A percentile compares a stretch with the other conserved stretches of the same genome.
These are phyloP conservation scores for Cytospora mali DNA, from an alignment of 2,329 filamentous ascomycete species.

Conservation along the genomic window DNA sequence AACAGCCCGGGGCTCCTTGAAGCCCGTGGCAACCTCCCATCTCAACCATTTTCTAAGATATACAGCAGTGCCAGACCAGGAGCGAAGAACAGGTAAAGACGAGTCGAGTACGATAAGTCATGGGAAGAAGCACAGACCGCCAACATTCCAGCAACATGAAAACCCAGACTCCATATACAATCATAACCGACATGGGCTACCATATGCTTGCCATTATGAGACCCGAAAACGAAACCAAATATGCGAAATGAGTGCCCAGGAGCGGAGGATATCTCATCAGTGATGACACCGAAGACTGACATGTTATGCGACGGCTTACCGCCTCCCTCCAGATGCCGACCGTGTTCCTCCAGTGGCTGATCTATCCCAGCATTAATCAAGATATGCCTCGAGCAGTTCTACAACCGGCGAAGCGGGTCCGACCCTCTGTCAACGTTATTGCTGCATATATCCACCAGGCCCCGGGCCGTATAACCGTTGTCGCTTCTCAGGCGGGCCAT, in stretches of 20 bases:
- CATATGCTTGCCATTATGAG: conserved; percentile 7
- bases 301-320: conserved; percentile 4
- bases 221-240: neutral
- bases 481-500: conserved; percentile 54
- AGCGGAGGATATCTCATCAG: conserved; percentile 13
- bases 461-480: conserved; percentile 52
- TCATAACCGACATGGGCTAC: neutral
- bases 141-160: conserved; percentile 5
- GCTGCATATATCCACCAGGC: conserved; percentile 44
- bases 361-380: neutral
- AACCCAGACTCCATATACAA: neutral
- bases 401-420: neutral
- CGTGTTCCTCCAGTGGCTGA: conserved; percentile 13
- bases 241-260: neutral
- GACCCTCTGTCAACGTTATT: conserved; percentile 32
- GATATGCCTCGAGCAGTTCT: neutral
- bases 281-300: conserved; percentile 9
- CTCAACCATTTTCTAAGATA: neutral
- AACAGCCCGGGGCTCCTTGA: neutral
- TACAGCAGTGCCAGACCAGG: neutral
- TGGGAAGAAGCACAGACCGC: neutral
- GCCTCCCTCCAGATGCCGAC: conserved; percentile 3
- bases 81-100: neutral
- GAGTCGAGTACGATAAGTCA: neutral
- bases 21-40: neutral